Conservation (phyloP, 306 rosid species). For the Citrullus mucosospermus region DNA sequence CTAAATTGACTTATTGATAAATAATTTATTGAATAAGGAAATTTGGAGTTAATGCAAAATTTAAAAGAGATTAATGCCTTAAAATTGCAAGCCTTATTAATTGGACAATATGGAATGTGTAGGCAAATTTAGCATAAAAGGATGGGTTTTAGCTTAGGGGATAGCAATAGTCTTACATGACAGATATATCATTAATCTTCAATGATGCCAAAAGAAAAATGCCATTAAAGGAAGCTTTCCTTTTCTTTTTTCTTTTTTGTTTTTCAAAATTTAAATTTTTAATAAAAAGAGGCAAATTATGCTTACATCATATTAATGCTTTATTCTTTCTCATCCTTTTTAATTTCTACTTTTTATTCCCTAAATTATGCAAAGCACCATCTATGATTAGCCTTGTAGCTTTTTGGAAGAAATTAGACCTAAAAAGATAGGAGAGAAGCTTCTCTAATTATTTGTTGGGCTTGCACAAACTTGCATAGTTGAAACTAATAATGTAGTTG, state of each 20-base stretch:
- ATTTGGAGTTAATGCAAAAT: background rate
- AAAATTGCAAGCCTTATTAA: background rate
- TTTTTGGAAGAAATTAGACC: background rate
- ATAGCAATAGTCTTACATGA: background rate
- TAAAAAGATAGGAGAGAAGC: background rate
- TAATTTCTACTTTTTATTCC: background rate
- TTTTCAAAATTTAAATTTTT: background rate
- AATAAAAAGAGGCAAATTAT: background rate
- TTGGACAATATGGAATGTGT: background rate
- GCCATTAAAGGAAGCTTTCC: background rate
- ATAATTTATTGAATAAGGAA: background rate
- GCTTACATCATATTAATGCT: constrained; percentile 1
- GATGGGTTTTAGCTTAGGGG: background rate
- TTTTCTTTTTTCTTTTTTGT: background rate
- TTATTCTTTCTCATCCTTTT: constrained; percentile 1
- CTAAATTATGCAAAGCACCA: background rate
- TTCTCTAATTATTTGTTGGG: background rate
- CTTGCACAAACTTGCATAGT: background rate
- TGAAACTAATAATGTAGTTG: background rate
- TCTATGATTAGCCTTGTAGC: background rate
- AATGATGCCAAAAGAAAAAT: background rate
- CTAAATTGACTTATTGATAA: background rate
- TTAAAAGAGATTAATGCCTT: background rate
- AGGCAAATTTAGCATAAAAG: background rate
- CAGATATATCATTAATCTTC: background rate